Conservation (phyloP, 306 rosid species). For the Corylus heterophylla region DNA sequence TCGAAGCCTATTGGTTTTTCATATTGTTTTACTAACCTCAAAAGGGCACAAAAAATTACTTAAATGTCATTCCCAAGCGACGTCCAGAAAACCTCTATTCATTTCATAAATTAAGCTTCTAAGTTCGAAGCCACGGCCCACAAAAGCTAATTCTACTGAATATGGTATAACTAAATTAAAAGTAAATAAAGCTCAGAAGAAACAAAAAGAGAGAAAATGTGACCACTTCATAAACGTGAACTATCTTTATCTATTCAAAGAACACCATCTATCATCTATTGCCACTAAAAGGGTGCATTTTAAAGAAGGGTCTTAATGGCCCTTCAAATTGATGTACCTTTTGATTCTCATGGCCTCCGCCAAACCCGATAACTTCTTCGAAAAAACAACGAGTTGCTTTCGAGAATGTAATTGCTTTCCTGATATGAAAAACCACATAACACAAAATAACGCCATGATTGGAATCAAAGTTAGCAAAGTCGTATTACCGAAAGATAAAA, state of each 20-base stretch:
- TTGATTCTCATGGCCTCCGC: slow-evolving; percentile 76
- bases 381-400: slow-evolving; percentile 45
- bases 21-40: neutral
- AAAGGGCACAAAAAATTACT: neutral
- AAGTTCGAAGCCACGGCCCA: too few species aligned
- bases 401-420: slow-evolving; percentile 39
- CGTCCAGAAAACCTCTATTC: too few species aligned
- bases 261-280: neutral
- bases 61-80: neutral
- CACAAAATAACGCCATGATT: neutral
- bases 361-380: slow-evolving; percentile 63
- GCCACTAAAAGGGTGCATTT: neutral
- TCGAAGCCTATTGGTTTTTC: neutral
- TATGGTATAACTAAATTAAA: neutral
- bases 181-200: neutral
- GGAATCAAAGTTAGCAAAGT: neutral
- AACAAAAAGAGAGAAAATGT: neutral
- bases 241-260: neutral
- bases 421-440: slow-evolving; percentile 20
- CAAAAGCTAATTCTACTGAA: too few species aligned
- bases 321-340: slow-evolving; percentile 43
- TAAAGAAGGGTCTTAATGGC: neutral
- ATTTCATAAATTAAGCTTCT: too few species aligned
- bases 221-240: neutral
- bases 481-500: neutral